Evolutionary conservation across 1,139 yeast genomes (phyloP), one percentile per base, ranked within the genome.

Genomic region (Candida sp.): DNA sequence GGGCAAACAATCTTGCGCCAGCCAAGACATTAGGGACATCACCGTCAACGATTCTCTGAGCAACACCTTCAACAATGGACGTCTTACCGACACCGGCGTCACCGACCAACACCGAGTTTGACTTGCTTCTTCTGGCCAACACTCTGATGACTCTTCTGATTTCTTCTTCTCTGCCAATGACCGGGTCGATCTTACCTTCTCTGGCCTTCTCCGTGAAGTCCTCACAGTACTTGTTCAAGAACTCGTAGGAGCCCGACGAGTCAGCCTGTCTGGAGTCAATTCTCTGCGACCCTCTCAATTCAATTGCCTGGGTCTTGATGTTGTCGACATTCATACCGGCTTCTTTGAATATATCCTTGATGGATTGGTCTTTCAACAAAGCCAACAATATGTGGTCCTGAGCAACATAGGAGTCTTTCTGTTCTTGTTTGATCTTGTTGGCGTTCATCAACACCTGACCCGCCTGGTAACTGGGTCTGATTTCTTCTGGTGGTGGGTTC

Each of bases 21-120:
- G 90, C 88, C 61, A 94, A 79, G 54, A 93, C 89, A 45, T 86
- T 83, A 42, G 99, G 99, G 17, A 96, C 97, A 71, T 94, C 99
- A 53, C 90, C 91, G 64, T 94, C 98, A 55, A 94, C 86, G 57
- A 94, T 92, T 73, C 99, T 83, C 73, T 94, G 98, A 12, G 99
- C 98, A 52, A 94, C 98, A 60, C 99, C 99, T 76, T 94, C 99
- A 47, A 93, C 97, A 62, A 94, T 93, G 23, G 97, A 90, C 37
- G 99, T 96, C 74, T 94, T 94, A 79, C 99, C 99, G 49, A 94
- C 98, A 83, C 99, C 99, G 33, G 99, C 97, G 65, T 94, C 98
- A 79, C 99, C 99, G 63, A 94, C 91, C 58, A 94, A 77, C 59
- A 96, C 94, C 11, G 99, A 97, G 66, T 96, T 96, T 3, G 98